These are phyloP conservation scores for Heliamphora pulchella DNA, from an alignment of 179 eudicot species.

Conservation along the genomic window DNA sequence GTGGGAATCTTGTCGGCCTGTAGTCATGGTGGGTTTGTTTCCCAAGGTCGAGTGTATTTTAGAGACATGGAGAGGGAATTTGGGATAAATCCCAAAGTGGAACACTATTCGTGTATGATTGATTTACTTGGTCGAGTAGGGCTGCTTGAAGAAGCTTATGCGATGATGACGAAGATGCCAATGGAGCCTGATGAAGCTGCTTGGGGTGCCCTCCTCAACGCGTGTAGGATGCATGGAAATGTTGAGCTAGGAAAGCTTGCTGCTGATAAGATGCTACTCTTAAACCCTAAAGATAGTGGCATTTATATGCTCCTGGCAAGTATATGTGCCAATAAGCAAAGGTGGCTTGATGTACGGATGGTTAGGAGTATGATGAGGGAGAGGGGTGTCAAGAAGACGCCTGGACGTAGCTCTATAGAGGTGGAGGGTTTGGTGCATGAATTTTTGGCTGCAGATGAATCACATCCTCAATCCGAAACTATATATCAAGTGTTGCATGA, in stretches of 20 bases:
- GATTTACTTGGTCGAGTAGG: slow-evolving; percentile 70
- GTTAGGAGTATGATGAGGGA: slow-evolving; percentile 64
- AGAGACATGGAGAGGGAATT: slow-evolving; percentile 34
- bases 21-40: slow-evolving; percentile 60
- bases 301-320: slow-evolving; percentile 50
- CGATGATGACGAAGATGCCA: slow-evolving; percentile 47
- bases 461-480: slow-evolving; percentile 47
- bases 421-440: slow-evolving; percentile 59
- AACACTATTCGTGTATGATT: slow-evolving; percentile 68
- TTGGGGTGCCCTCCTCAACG: slow-evolving; percentile 73
- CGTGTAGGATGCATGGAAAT: slow-evolving; percentile 57
- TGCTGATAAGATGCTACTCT: slow-evolving; percentile 40
- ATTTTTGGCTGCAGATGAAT: slow-evolving; percentile 54
- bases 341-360: slow-evolving; percentile 52
- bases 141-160: slow-evolving; percentile 47
- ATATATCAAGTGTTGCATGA: slow-evolving; percentile 39
- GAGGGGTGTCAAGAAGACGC: slow-evolving; percentile 58
- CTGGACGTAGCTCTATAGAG: slow-evolving; percentile 63
- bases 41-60: slow-evolving; percentile 41
- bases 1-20: slow-evolving; percentile 65
- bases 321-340: slow-evolving; percentile 42
- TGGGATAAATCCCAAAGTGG: slow-evolving; percentile 43
- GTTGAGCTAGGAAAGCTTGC: slow-evolving; percentile 54
- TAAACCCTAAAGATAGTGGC: slow-evolving; percentile 64
- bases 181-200: slow-evolving; percentile 66